These are phyloP conservation scores for Elaeagnus macrophylla DNA, from an alignment of 306 rosid species.

Conservation along the genomic window DNA sequence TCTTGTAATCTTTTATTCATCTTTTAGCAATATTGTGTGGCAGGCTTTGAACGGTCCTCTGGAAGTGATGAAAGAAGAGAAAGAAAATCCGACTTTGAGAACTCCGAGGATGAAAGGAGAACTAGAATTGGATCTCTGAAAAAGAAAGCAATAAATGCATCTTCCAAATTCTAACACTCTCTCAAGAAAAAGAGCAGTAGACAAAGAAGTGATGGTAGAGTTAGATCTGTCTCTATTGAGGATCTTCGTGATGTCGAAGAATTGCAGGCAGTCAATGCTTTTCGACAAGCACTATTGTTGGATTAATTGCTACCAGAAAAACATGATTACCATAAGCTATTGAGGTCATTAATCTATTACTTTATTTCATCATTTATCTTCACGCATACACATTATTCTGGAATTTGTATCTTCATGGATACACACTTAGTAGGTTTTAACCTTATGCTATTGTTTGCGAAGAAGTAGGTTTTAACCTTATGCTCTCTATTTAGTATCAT, in stretches of 20 bases:
- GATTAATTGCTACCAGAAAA: conserved; percentile 76
- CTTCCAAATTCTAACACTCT: conserved; percentile 81
- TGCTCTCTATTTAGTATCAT: conserved; percentile 3
- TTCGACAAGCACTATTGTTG: conserved; percentile 57
- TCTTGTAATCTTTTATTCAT: not conserved
- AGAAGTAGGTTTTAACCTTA: conserved; percentile 63
- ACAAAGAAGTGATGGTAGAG: conserved; percentile 76
- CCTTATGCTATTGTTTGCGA: conserved; percentile 98
- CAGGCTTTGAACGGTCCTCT: conserved; percentile 92
- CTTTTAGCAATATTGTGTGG: conserved; percentile 7
- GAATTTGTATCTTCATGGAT: not conserved
- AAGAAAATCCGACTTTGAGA: conserved; percentile 84
- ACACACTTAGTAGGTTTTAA: too few species aligned
- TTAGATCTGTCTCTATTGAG: conserved; percentile 94
- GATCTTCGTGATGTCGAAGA: conserved; percentile 89
- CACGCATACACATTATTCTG: not conserved
- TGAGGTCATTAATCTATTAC: conserved; percentile 41
- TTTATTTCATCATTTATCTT: conserved; percentile 1
- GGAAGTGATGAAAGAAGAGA: conserved; percentile 91
- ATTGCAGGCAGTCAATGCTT: conserved; percentile 69
- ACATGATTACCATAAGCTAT: conserved; percentile 83
- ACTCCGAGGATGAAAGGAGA: conserved; percentile 90
- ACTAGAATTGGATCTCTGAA: conserved; percentile 81
- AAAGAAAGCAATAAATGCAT: conserved; percentile 92
- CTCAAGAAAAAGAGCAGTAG: conserved; percentile 80